Evolutionary conservation across 768 basidiomycete species (phyloP).

Genomic region (Tricholoma bakamatsutake): DNA sequence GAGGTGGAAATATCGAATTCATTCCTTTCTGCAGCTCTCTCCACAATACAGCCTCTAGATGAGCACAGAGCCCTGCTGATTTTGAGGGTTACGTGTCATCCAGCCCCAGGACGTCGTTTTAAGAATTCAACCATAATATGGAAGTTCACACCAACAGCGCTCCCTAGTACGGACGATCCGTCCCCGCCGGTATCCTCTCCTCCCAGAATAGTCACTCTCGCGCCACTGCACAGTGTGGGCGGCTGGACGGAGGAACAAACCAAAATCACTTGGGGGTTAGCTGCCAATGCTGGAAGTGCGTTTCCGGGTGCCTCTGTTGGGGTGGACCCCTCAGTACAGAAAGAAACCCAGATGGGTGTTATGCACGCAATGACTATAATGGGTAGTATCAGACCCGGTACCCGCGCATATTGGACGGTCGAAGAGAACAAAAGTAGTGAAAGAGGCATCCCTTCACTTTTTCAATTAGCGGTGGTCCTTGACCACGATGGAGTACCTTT

Average conservation of each 20-base stretch:
- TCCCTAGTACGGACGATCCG: not conserved
- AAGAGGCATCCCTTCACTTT: slow-evolving; percentile 16
- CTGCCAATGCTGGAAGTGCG: slow-evolving; percentile 7
- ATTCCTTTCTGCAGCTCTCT: slow-evolving; percentile 15
- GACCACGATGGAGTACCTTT: slow-evolving; percentile 13
- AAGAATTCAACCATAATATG: slow-evolving; percentile 14
- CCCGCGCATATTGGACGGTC: slow-evolving; percentile 15
- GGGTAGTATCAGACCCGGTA: slow-evolving; percentile 8
- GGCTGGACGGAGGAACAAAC: slow-evolving; percentile 21
- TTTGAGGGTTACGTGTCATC: slow-evolving; percentile 14
- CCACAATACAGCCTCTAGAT: slow-evolving; percentile 17
- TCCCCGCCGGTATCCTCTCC: not conserved
- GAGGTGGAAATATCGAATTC: slow-evolving; percentile 18
- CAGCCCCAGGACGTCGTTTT: slow-evolving; percentile 15
- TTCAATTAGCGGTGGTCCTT: slow-evolving; percentile 16
- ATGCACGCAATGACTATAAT: slow-evolving; percentile 19
- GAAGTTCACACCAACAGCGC: slow-evolving; percentile 5
- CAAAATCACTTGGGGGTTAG: slow-evolving; percentile 14
- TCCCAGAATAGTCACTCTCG: slow-evolving; percentile 12
- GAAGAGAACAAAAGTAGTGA: slow-evolving; percentile 19
- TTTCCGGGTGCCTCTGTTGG: slow-evolving; percentile 9
- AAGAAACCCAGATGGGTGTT: slow-evolving; percentile 12
- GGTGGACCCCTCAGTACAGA: slow-evolving; percentile 12
- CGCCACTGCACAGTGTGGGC: slow-evolving; percentile 18
- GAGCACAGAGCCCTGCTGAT: slow-evolving; percentile 14